Evolutionary conservation across 2,329 filamentous ascomycete genomes (phyloP), one percentile per base, ranked within the genome.

Genomic region (Ophiocordyceps camponoti-floridani): DNA sequence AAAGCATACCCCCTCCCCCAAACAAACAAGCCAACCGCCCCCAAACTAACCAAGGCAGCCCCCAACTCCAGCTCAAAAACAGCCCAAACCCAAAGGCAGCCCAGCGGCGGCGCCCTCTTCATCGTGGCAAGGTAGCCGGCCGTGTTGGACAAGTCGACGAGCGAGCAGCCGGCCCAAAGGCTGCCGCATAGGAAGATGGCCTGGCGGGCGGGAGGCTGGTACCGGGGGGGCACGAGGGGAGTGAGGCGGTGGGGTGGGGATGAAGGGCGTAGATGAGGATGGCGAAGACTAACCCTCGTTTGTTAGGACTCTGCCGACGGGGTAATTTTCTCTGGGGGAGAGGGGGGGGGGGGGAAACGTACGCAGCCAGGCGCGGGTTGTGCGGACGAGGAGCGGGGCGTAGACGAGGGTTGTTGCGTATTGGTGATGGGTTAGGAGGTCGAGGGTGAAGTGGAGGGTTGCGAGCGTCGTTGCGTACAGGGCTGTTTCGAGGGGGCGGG

Each of bases 31-130:
- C 54, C 66, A 2, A 67, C 63, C 2, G 62, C 51, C 3, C 59
- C 57, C 33, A 80, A 56, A 50, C 75, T 80, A 12, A 62, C 51
- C 1, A 80, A 64, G 0, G 83, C 84, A 54, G 74, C 78, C 0
- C 68, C 55, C 38, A 94, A 65, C 45, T 85, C 73, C 63, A 95
- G 72, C 65, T 98, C 91, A 42, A 96, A 72, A 19, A 96, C 80
- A 30, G 82, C 78, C 87, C 89, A 96, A 4, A 96, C 73, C 88
- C 89, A 96, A 16, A 96, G 61, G 38, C 84, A 89, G 0, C 86
- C 91, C 13, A 95, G 60, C 5, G 87, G 79, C n/a, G 91, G 91
- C 0, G 87, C 83, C 50, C 77, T 79, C 66, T 94, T 93, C 85
- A 96, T 88, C 18, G 94, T 79, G 7, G 83, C 82, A 52, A 93